Base-by-base conservation (phyloP, 1,284 basidiomycete species). In the Ganoderma lingzhi region DNA sequence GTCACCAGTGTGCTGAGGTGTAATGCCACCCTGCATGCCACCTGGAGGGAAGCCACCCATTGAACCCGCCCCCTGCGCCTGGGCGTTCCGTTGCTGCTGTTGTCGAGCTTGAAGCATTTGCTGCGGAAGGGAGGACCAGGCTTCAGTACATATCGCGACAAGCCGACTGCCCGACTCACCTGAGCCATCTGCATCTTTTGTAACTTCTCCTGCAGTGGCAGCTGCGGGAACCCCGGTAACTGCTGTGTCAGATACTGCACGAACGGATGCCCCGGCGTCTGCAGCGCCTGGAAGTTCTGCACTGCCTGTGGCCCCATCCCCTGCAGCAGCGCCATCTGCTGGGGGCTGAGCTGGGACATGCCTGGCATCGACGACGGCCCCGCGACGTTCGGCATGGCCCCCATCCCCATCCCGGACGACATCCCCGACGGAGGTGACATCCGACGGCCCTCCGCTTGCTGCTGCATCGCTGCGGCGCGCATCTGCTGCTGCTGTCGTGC, bases 261-360 rank as follows among this genome's bases (percentile, higher is more conserved):
- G 67, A 92, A 82, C 41, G 88, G 87, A 76, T 92, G 88, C 17
- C 74, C 79, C 15, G 87, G 88, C 42, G 82, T 86, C 70, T 88
- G 88, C 74, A 93, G 75, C 23, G 89, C 79, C 63, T 84, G 80
- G 65, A 82, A 81, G 61, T 84, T 77, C 68, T 87, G 84, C 73
- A 88, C 83, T 61, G 81, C 77, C 15, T 78, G 70, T 17, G 79
- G 79, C 14, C 82, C 82, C 68, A 82, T 73, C 58, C 64, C 62
- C 35, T 72, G 66, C 58, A 81, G 62, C 44, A 69, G 65, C n/a
- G 70, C 69, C 44, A 78, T 67, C 65, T 76, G 76, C 61, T 71
- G 61, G 30, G 68, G 65, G 12, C 51, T 72, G 19, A 70, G 63
- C 42, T 73, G 71, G 4, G 73, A 51, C 32, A 73, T 69, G 23